Evolutionary conservation across 202 grass and related monocot species (phyloP), one percentile per base, ranked within the genome.

Genomic region (Bolboschoenoplectus hybrid): DNA sequence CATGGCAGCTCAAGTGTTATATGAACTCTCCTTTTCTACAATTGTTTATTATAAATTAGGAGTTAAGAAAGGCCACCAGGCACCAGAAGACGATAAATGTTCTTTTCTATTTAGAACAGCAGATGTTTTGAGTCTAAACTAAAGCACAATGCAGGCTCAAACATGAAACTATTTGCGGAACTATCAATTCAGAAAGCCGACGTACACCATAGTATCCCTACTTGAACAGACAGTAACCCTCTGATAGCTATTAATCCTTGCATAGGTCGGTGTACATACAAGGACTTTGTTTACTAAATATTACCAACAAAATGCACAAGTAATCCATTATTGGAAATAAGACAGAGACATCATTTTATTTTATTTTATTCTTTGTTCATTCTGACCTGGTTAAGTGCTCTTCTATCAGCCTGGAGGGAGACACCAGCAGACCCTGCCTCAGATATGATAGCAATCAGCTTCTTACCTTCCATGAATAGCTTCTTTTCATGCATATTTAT

Each of bases 401-500:
- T 92, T 91, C 90, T 93, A 79, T 99, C 97, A 88, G 93, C 97
- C 77, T 99, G 97, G 69, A 99, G 91, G 53, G 97, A 99, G 68
- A 99, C 97, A 74, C 97, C 97, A 84, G 97, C 93, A 20, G 97
- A 99, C 62, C 97, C 97, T 14, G 97, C 97, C 90, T 99, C 97
- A 82, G 97, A 99, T 91, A 99, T 97, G 89, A 99, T 97, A 72
- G 97, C 92, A 90, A 99, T 89, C 67, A 91, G 85, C 72, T 97
- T 99, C 71, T 94, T 94, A 5, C 91, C 93, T 52, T 94, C 92
- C 91, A 99, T 99, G 88, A 99, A 99, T 81, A 91, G 85, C 87
- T 94, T 89, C 60, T 99, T 99, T 90, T 99, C 97, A 73, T 99
- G 89, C 97, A 99, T 97, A 89, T 99, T 99, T 47, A 99, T 96